These are phyloP conservation scores for Pseudogymnoascus sp. DNA, from an alignment of 2,329 filamentous ascomycete species.

Conservation along the genomic window DNA sequence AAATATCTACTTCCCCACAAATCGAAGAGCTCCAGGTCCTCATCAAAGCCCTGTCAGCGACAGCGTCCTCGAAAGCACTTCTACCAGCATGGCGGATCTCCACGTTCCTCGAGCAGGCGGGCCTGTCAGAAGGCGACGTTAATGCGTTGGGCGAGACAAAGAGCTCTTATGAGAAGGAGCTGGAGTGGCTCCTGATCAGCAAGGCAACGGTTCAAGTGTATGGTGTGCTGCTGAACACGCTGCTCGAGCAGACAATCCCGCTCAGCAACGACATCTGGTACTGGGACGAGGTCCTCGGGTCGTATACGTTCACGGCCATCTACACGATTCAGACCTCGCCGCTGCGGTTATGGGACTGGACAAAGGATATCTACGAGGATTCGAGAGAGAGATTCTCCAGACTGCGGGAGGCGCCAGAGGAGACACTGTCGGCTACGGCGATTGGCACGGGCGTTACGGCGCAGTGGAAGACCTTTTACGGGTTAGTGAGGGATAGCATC, in stretches of 20 bases:
- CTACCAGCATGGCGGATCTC: slow-evolving; percentile 53
- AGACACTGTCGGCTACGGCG: slow-evolving; percentile 19
- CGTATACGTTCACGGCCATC: slow-evolving; percentile 67
- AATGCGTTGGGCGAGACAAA: slow-evolving; percentile 29
- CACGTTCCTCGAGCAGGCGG: slow-evolving; percentile 54
- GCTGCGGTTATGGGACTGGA: slow-evolving; percentile 62
- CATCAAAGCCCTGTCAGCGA: slow-evolving; percentile 63
- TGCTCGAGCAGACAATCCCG: slow-evolving; percentile 75
- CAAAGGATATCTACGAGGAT: slow-evolving; percentile 60
- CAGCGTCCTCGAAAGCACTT: slow-evolving; percentile 54
- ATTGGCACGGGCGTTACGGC: slow-evolving; percentile 34
- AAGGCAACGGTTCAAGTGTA: slow-evolving; percentile 92
- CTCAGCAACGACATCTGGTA: slow-evolving; percentile 87
- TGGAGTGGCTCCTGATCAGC: slow-evolving; percentile 84
- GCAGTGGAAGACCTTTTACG: slow-evolving; percentile 66
- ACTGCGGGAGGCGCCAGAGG: slow-evolving; percentile 22
- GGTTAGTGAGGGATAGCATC: slow-evolving; percentile 67
- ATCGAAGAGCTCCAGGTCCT: slow-evolving; percentile 57
- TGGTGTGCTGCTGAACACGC: slow-evolving; percentile 65
- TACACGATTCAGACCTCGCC: slow-evolving; percentile 86
- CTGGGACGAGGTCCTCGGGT: slow-evolving; percentile 83
- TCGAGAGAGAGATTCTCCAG: slow-evolving; percentile 23
- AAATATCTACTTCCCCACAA: slow-evolving; percentile 38
- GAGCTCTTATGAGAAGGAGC: slow-evolving; percentile 59
- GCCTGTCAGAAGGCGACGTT: slow-evolving; percentile 39